Evolutionary conservation across 108 stramenopile species (phyloP), one percentile per base, ranked within the genome.

Genomic region (Nitzschia sp.): DNA sequence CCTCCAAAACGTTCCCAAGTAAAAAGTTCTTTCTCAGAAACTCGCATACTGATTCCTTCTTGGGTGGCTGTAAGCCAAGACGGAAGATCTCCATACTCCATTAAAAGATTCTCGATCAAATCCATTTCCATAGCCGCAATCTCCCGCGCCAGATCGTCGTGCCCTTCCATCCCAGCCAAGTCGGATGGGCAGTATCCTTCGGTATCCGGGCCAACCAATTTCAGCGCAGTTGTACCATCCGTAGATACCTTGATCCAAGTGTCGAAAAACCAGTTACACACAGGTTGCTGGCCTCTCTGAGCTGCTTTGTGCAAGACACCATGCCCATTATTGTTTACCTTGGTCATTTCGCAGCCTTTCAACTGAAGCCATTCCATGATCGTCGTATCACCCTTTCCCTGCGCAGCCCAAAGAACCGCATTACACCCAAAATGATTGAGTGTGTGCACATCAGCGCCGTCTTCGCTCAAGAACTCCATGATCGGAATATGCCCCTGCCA

Each of bases 221-320:
- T 23, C 19, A 84, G 48, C 1, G 61, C 15, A 1, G 9, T 15
- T 3, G 9, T 5, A 56, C 5, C 29, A 29, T 31, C 46, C 21
- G 28, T 1, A 2, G 35, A 13, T 3, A 27, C 22, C 9, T 28
- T 1, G 27, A 75, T 26, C 21, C 32, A 38, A 2, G 32, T 33
- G 3, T 80, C 71, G 28, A 75, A 76, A 45, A 88, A 75, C 90
- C 90, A 95, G 36, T 83, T 41, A 53, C 73, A 76, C 15, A 86
- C 80, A 27, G 50, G 54, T 0, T 16, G 45, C 26, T 76, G 77
- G 6, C 87, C 87, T 47, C 93, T 73, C 72, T 95, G 93, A 6
- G 93, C 90, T 15, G 87, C 85, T 62, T 95, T 95, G 73, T 95
- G 93, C 26, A 95, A 53, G 15, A 86, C 76, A 38, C 84, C 82